Evolutionary conservation across 2,329 filamentous ascomycete species (phyloP).

Genomic region (Bipolaris gigantea): DNA sequence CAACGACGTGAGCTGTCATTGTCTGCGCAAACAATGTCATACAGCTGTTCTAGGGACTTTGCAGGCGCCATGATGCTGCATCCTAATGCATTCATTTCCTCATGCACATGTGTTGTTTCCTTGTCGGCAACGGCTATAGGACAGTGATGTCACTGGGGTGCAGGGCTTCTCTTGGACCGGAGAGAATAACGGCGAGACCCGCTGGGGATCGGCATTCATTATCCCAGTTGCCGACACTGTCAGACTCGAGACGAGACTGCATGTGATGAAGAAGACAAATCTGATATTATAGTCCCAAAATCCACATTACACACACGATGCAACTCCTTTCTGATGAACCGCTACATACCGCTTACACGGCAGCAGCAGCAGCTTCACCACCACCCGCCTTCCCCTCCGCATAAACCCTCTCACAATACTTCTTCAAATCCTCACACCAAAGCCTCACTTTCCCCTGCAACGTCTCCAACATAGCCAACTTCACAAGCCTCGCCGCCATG

Average conservation of each 20-base stretch:
- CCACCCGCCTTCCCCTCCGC: neutral
- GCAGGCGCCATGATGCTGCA: neutral
- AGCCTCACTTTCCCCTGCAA: conserved; percentile 19
- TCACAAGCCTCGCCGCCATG: conserved; percentile 22
- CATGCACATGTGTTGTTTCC: too few relatives aligned
- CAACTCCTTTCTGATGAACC: too few relatives aligned
- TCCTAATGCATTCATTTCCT: neutral
- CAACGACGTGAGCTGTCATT: neutral
- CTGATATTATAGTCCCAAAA: too few relatives aligned
- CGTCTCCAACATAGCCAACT: conserved; percentile 18
- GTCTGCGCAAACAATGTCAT: neutral
- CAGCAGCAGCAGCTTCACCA: too few relatives aligned
- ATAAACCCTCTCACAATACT: conserved; percentile 14
- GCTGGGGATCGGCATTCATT: neutral
- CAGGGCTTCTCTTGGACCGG: neutral
- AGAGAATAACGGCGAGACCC: neutral
- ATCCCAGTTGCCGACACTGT: neutral
- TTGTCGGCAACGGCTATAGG: neutral
- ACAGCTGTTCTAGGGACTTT: neutral
- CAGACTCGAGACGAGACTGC: neutral
- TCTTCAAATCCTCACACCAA: conserved; percentile 26
- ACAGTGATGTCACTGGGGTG: neutral
- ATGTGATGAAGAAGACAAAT: neutral
- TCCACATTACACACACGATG: too few relatives aligned
- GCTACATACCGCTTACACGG: too few relatives aligned